Percentiles rank a stretch among this genome's conserved stretches.
Conservation (phyloP, 2,329 filamentous ascomycete species). For the Microsporum canis region DNA sequence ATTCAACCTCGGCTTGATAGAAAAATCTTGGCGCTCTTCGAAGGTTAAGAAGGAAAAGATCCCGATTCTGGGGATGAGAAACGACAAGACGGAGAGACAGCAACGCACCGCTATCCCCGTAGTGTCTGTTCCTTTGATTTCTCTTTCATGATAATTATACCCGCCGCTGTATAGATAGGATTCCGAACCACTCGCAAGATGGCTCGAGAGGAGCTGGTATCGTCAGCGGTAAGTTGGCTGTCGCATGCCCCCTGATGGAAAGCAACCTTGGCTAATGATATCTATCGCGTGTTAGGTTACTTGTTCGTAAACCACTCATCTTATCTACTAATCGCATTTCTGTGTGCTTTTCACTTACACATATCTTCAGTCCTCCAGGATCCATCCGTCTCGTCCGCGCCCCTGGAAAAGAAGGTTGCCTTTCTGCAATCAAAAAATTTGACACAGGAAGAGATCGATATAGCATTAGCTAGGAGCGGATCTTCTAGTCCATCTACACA, state of each 20-base stretch:
- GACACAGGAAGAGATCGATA: conserved; percentile 87
- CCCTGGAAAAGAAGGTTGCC: conserved; percentile 83
- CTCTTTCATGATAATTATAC: background rate
- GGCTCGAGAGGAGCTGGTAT: conserved; percentile 86
- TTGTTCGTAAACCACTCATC: conserved; percentile 32
- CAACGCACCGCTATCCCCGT: background rate
- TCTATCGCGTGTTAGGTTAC: conserved; percentile 32
- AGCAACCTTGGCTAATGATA: conserved; percentile 17
- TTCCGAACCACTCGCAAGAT: conserved; percentile 42
- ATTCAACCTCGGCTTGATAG: conserved; percentile 3
- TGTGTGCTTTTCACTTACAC: conserved; percentile 5
- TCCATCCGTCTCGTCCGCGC: conserved; percentile 75
- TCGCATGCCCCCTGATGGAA: background rate
- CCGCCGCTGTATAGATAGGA: background rate
- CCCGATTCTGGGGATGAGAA: background rate
- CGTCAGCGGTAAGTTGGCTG: conserved; percentile 56
- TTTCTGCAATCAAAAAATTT: conserved; percentile 96
- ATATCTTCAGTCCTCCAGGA: conserved; percentile 70
- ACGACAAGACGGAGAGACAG: background rate
- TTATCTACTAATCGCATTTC: background rate
- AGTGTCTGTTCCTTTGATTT: background rate
- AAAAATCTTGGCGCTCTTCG: background rate
- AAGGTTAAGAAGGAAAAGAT: background rate
- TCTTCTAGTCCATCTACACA: conserved; percentile 38
- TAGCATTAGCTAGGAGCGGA: conserved; percentile 64